Evolutionary conservation across 2,329 filamentous ascomycete genomes (phyloP).

Genomic region (Colletotrichum sublineola): DNA sequence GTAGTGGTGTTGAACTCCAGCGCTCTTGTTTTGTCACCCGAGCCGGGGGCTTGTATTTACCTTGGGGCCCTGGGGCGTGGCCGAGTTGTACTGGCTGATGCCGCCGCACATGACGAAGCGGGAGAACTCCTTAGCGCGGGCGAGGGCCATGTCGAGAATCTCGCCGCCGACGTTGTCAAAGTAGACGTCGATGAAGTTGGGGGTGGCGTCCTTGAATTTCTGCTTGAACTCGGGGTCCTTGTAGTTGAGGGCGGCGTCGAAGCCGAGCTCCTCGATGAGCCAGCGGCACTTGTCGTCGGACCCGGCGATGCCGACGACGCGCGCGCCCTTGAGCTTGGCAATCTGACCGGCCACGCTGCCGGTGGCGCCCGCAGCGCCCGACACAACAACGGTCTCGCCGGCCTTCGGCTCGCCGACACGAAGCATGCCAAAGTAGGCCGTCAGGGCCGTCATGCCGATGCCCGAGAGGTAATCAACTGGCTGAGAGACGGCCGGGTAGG

Average conservation of each 20-base stretch:
- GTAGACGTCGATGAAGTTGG: conserved; percentile 74
- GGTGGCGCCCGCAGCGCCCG: conserved; percentile 82
- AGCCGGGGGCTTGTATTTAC: conserved; percentile 45
- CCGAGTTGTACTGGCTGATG: conserved; percentile 77
- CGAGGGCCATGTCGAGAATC: conserved; percentile 75
- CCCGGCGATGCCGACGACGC: conserved; percentile 76
- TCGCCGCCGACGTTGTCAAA: conserved; percentile 83
- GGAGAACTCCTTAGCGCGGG: conserved; percentile 71
- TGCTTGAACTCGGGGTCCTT: conserved; percentile 72
- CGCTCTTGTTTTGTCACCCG: too few relatives aligned
- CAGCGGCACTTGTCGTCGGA: conserved; percentile 76
- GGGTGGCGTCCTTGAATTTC: conserved; percentile 71
- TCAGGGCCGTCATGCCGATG: conserved; percentile 77
- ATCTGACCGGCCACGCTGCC: conserved; percentile 84
- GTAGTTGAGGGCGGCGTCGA: conserved; percentile 78
- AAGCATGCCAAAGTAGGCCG: conserved; percentile 81
- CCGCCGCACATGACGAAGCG: conserved; percentile 79
- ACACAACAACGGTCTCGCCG: conserved; percentile 82
- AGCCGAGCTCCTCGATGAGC: conserved; percentile 74
- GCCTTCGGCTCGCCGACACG: conserved; percentile 76
- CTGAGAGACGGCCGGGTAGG: conserved; percentile 56
- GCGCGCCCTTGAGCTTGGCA: conserved; percentile 76
- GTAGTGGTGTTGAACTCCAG: too few relatives aligned
- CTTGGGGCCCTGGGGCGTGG: conserved; percentile 67
- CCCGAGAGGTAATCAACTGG: conserved; percentile 73